Evolutionary conservation across 164 flowering plant genomes (phyloP).

Genomic region (Saururus chinensis): DNA sequence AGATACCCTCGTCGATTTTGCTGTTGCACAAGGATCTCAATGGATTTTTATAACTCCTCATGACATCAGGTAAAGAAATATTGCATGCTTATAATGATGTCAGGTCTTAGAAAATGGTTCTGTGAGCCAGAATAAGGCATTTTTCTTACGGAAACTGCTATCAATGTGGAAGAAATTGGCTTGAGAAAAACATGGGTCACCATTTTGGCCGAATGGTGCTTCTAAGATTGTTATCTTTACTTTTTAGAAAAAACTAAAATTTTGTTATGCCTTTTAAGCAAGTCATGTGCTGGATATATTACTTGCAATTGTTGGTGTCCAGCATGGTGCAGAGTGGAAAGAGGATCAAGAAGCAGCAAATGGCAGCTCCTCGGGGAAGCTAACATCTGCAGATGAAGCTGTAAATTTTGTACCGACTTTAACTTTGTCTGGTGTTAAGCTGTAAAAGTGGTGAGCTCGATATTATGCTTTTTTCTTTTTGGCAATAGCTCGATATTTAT

Average conservation of each 20-base stretch:
- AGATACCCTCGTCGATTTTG: conserved; percentile 84
- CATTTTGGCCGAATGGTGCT: not conserved
- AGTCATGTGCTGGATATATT: not conserved
- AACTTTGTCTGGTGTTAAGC: not conserved
- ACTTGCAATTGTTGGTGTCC: conserved; percentile 5
- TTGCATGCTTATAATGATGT: not conserved
- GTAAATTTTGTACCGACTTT: not conserved
- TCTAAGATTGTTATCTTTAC: no score
- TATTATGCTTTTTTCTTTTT: not conserved
- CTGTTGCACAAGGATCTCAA: conserved; percentile 72
- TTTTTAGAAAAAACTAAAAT: no score
- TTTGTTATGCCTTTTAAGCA: no score
- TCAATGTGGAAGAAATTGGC: no score
- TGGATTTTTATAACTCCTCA: conserved; percentile 99
- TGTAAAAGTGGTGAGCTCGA: not conserved
- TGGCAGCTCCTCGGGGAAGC: conserved; percentile 80
- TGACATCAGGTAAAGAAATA: conserved; percentile 66
- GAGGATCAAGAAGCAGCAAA: conserved; percentile 81
- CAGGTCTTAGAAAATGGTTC: not conserved
- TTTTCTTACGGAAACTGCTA: not conserved
- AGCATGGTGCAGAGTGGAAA: conserved; percentile 67
- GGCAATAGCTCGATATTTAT: no score
- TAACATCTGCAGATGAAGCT: not conserved
- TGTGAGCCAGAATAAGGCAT: not conserved
- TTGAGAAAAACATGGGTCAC: no score